Base-by-base conservation (phyloP, 352 stramenopile genomes). In the Globisporangium mamillatum region DNA sequence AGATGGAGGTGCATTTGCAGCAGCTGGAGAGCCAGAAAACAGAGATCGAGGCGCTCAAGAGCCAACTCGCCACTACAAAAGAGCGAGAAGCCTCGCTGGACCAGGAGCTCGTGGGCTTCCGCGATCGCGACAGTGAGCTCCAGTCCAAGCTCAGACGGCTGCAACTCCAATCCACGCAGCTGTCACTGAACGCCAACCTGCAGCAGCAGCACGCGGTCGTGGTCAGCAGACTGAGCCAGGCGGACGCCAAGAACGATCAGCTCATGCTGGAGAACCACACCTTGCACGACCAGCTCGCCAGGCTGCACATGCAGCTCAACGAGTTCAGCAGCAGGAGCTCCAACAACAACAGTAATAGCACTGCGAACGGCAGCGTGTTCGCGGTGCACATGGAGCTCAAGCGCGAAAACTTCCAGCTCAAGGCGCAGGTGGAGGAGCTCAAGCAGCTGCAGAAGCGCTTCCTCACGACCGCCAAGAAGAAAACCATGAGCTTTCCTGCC, bases 371-470 rank as follows among this genome's bases (percentile, higher is more conserved):
- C 16, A 80, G 68, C 25, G 63, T 80, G 32, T 93, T 93, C 53
- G 81, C 77, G 7, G 78, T 86, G 16, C 86, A 93, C 59, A 76
- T 93, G 41, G 82, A 93, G 38, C 75, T 93, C 24, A 93, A 92
- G 66, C 80, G 84, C 38, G 86, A 93, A 63, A 93, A 93, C 56
- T 78, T 77, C 48, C 77, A 88, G 60, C 60, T 93, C 34, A 70
- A 75, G n/a, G 63, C 75, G 24, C 85, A 92, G 68, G 69, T 93
- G 12, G 79, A 91, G 29, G 86, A 93, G 66, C 76, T 93, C 64
- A 89, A 93, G 60, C 75, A 81, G 38, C 67, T 92, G 2, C 81
- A 92, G 67, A 79, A 80, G 52, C 76, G 77, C 50, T 92, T 89
- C 64, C 71, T 91, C 44, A 88, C 81, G 4, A 80, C 79, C n/a